Base-by-base conservation (phyloP, 345 rosid species). In the Dipteronia dyeriana region DNA sequence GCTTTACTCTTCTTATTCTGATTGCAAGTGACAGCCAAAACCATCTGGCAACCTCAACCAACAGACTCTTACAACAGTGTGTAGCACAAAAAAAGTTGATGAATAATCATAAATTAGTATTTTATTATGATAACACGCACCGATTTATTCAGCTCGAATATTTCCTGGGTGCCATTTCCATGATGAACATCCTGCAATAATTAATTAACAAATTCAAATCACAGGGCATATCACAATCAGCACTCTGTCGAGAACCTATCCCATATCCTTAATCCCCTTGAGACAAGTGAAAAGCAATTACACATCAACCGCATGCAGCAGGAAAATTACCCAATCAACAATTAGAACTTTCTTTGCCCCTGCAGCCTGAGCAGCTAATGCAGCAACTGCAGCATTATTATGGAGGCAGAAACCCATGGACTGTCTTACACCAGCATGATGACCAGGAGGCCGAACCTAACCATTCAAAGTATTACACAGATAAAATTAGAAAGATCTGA, bases 331-430 rank as follows among this genome's bases (percentile, higher is more conserved):
- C 98, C 99, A 94, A 78, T 96, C 99, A 76, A 96, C 89, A 80
- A 96, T 96, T 51, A 96, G 89, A 82, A 96, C 97, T 76, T 88
- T 96, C 92, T 85, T 89, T 4, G 97, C 98, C 74, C 98, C 99
- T 13, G 97, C 97, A 87, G 80, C 89, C 84, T 90, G 97, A 73
- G 97, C 97, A 70, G 94, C 94, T 79, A 94, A 83, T 49, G 95
- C 97, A 85, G 99, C 97, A 82, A 94, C 86, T 5, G 99, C 99
- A 78, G 99, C 98, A 89, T 96, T 96, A 77, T 96, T 94, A 88
- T 96, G 99, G 71, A 96, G 98, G 87, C 99, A 96, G 84, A 96
- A 96, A 70, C 99, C 98, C 97, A 94, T 94, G 54, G 98, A 89
- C 73, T 94, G 95, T 75, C 78, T 88, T 75, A 94, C 81, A 75